phyloP scores from a whole-genome alignment of 1,284 basidiomycete genomes.

The Lentinula novae-zelandiae region DNA sequence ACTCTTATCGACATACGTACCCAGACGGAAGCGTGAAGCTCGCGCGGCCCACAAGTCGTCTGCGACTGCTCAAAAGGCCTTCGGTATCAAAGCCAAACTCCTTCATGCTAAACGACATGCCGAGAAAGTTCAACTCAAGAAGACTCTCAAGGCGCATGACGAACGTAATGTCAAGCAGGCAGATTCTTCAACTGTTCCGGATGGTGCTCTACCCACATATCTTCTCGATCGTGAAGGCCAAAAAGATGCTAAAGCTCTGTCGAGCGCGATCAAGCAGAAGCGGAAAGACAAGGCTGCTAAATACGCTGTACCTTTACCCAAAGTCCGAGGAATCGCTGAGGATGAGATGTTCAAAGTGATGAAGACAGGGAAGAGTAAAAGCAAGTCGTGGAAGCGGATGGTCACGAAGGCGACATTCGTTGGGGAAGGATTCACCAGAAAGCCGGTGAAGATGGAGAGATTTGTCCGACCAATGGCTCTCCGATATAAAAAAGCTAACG shows the following conservation, averaged over 20 bases:
- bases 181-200: conserved; percentile 76
- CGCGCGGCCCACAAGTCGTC: conserved; percentile 89
- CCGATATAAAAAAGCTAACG: conserved; percentile 97
- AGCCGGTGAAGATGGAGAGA: conserved; percentile 98
- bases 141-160: conserved; percentile 98
- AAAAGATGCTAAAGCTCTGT: conserved; percentile 96
- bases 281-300: conserved; percentile 99
- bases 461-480: conserved; percentile 98
- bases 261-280: conserved; percentile 98
- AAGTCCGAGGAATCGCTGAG: conserved; percentile 97
- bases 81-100: conserved; percentile 97
- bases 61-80: conserved; percentile 87
- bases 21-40: conserved; percentile 91
- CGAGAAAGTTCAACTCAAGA: conserved; percentile 99
- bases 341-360: conserved; percentile 99
- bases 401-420: conserved; percentile 99
- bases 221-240: conserved; percentile 96
- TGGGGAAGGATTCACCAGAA: conserved; percentile 96
- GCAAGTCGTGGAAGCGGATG: conserved; percentile 99
- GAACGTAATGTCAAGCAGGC: conserved; percentile 97
- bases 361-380: conserved; percentile 96
- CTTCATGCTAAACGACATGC: conserved; percentile 94
- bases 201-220: conserved; percentile 91
- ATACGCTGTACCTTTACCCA: conserved; percentile 94
- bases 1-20: neutral